Conservation (phyloP, 345 rosid genomes). For the Boechera retrofracta region DNA sequence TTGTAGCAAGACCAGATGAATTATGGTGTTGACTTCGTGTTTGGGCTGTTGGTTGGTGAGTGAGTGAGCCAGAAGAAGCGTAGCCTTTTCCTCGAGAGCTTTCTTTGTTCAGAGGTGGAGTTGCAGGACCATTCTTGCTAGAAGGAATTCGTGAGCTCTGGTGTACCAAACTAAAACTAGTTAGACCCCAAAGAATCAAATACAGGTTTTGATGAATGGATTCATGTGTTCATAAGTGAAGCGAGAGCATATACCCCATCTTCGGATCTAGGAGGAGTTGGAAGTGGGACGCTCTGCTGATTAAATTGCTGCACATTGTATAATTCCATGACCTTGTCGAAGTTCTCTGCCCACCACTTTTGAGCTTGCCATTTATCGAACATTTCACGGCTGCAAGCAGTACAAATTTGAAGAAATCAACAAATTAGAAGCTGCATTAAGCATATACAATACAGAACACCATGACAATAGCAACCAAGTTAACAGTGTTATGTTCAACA, state of each 20-base stretch:
- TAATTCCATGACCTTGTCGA: conserved; percentile 88
- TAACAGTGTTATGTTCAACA: conserved; percentile 5
- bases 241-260: conserved; percentile 62
- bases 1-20: conserved; percentile 64
- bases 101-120: conserved; percentile 83
- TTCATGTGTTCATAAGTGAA: conserved; percentile 50
- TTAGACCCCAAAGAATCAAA: conserved; percentile 7
- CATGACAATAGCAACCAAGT: not conserved
- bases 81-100: conserved; percentile 60
- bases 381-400: conserved; percentile 81
- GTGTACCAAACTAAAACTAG: not conserved
- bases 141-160: conserved; percentile 70
- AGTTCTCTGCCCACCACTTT: conserved; percentile 96
- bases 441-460: conserved; percentile 11
- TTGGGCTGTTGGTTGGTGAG: conserved; percentile 52
- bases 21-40: conserved; percentile 52
- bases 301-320: conserved; percentile 86
- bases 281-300: conserved; percentile 72
- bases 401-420: conserved; percentile 5
- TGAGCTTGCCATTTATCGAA: conserved; percentile 98
- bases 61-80: conserved; percentile 71
- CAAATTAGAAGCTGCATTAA: not conserved
- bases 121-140: conserved; percentile 68
- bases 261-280: conserved; percentile 71
- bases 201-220: conserved; percentile 60